Evolutionary conservation across 148 eudicot species (phyloP).

Genomic region (Drosera capensis): DNA sequence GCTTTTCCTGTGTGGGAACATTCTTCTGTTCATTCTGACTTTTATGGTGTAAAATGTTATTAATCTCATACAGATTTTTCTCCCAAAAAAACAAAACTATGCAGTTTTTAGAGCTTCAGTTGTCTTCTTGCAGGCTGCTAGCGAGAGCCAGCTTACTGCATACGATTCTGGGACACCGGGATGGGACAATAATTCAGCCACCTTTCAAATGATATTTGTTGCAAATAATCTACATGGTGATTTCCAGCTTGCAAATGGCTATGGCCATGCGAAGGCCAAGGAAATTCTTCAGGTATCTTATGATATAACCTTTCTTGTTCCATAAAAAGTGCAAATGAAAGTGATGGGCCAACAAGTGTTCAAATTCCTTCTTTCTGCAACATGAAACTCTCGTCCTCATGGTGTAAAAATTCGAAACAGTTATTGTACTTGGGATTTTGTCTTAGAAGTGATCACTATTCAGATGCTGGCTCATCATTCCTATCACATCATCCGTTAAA

Average conservation of each 20-base stretch:
- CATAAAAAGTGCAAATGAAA: no score
- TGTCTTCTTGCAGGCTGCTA: constrained; percentile 35
- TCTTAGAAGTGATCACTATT: no score
- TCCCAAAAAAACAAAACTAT: no score
- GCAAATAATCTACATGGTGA: constrained; percentile 62
- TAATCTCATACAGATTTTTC: background rate
- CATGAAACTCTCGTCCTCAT: no score
- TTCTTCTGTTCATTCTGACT: background rate
- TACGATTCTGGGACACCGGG: constrained; percentile 60
- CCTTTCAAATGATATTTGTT: constrained; percentile 56
- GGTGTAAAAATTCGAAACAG: no score
- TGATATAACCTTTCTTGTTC: background rate
- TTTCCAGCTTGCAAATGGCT: constrained; percentile 69
- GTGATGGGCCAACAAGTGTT: no score
- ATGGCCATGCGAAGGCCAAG: constrained; percentile 51
- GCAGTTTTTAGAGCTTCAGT: no score
- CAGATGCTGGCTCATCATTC: no score
- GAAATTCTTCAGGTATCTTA: constrained; percentile 37
- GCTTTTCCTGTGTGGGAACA: background rate
- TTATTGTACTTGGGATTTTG: no score
- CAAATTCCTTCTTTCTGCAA: no score
- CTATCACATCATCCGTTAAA: no score
- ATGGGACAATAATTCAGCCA: constrained; percentile 84
- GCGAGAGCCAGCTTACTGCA: constrained; percentile 45
- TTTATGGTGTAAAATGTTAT: background rate